These are phyloP conservation scores for Tylopilus intermedius DNA, from an alignment of 768 basidiomycete genomes.

Conservation along the genomic window DNA sequence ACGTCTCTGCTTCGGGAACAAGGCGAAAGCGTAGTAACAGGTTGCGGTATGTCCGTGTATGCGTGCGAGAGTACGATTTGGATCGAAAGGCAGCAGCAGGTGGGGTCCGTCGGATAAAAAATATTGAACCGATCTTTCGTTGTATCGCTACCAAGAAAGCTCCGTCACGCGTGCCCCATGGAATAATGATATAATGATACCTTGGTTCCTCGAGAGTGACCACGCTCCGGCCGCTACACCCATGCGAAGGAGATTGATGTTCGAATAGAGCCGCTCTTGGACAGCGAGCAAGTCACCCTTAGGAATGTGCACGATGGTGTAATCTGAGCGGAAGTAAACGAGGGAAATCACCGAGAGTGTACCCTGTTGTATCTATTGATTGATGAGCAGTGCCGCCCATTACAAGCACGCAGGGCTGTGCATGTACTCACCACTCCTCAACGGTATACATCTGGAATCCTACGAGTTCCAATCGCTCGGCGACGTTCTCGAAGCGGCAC, in stretches of 20 bases:
- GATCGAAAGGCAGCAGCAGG: constrained; percentile 21
- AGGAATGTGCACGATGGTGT: constrained; percentile 81
- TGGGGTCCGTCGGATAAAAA: constrained; percentile 43
- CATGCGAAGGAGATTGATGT: constrained; percentile 81
- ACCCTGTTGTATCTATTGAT: constrained; percentile 54
- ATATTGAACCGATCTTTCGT: constrained; percentile 82
- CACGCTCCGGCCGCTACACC: constrained; percentile 77
- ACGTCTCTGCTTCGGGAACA: constrained; percentile 22
- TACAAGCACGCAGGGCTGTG: background rate
- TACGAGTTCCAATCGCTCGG: constrained; percentile 40
- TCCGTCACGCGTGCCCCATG: constrained; percentile 4
- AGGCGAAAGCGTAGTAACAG: constrained; percentile 21
- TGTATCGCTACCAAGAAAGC: constrained; percentile 48
- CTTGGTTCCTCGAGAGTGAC: constrained; percentile 75
- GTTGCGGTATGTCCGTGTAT: constrained; percentile 28
- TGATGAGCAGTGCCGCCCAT: background rate
- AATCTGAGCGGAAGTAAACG: constrained; percentile 83
- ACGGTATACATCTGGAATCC: constrained; percentile 85
- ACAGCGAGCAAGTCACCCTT: constrained; percentile 56
- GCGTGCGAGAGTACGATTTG: constrained; percentile 28
- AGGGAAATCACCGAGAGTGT: constrained; percentile 77
- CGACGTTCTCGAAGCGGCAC: constrained; percentile 45
- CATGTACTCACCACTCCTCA: constrained; percentile 64
- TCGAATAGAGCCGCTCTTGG: constrained; percentile 68
- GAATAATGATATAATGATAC: constrained; percentile 25